Conservation (phyloP, 441 rosid genomes). For the Manihot esculenta region DNA sequence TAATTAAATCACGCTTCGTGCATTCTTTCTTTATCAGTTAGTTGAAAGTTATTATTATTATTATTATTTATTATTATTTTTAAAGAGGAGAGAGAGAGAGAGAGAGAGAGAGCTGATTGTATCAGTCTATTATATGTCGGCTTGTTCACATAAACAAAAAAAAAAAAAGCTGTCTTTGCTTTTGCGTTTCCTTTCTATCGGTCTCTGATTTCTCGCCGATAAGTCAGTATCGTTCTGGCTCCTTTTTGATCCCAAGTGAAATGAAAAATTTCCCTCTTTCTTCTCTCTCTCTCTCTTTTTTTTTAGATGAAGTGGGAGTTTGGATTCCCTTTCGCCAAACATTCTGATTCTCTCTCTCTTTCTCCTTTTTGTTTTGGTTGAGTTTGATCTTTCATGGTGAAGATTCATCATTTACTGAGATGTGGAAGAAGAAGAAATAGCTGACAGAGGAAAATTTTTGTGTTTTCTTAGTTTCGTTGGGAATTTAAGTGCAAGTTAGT, state of each 20-base stretch:
- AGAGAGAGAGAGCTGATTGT: slow-evolving; percentile 28
- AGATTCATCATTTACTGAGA: slow-evolving; percentile 8
- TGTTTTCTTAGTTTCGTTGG: slow-evolving; percentile 1
- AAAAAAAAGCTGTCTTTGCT: slow-evolving; percentile 46
- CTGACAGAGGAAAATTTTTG: slow-evolving; percentile 18
- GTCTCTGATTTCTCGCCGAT: slow-evolving; percentile 77
- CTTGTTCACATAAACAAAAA: slow-evolving; percentile 46
- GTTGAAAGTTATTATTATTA: too few relatives aligned
- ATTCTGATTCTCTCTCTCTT: slow-evolving; percentile 14
- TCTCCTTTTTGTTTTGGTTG: background rate
- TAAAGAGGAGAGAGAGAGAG: too few relatives aligned
- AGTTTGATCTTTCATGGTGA: slow-evolving; percentile 12
- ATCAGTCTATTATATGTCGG: slow-evolving; percentile 69
- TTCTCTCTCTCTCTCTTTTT: too few relatives aligned
- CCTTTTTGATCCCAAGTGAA: slow-evolving; percentile 37
- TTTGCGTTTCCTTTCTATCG: slow-evolving; percentile 30
- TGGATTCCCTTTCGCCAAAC: slow-evolving; percentile 1
- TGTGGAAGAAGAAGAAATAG: slow-evolving; percentile 14
- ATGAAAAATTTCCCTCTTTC: background rate
- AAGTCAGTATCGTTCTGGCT: slow-evolving; percentile 44
- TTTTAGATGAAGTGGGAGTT: slow-evolving; percentile 3
- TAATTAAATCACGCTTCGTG: too few relatives aligned
- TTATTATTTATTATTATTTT: too few relatives aligned
- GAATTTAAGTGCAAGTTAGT: slow-evolving; percentile 13
- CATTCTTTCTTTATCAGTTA: too few relatives aligned